These are phyloP conservation scores for Excoecaria cochinchinensis DNA, from an alignment of 345 rosid species.

Conservation along the genomic window DNA sequence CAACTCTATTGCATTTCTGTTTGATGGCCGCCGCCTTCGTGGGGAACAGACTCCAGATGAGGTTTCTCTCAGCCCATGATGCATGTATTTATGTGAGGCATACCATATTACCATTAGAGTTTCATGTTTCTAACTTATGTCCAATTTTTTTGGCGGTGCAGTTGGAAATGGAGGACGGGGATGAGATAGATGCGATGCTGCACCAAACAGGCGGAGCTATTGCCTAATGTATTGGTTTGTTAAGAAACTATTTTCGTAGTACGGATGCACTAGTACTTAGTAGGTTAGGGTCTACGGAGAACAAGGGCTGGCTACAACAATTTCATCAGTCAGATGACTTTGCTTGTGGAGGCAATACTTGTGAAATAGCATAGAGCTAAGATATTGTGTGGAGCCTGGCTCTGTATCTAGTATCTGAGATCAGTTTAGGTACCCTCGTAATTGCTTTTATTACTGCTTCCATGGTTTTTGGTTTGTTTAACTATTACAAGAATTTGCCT, in stretches of 20 bases:
- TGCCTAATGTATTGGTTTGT: constrained; percentile 5
- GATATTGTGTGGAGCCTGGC: neutral
- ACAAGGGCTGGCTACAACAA: neutral
- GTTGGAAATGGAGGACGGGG: constrained; percentile 26
- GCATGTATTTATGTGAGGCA: neutral
- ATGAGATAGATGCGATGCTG: constrained; percentile 23
- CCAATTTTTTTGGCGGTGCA: neutral
- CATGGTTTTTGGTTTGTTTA: too few relatives aligned
- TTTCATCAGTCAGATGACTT: neutral
- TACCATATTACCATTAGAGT: neutral
- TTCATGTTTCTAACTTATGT: neutral
- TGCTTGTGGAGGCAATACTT: neutral
- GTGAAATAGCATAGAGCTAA: neutral
- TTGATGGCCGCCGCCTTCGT: constrained; percentile 86
- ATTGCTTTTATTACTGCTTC: too few relatives aligned
- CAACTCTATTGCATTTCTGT: constrained; percentile 77
- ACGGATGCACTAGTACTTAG: neutral
- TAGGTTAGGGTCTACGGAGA: neutral
- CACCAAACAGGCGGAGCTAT: constrained; percentile 19
- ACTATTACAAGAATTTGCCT: too few relatives aligned
- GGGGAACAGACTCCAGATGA: constrained; percentile 93
- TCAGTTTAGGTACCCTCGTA: too few relatives aligned
- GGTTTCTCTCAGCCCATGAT: constrained; percentile 32
- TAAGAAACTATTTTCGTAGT: neutral
- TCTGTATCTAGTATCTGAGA: neutral